A percentile compares a stretch with the other conserved stretches of the same genome.
Conservation (phyloP, 2,329 filamentous ascomycete species). For the Colletotrichum sp. region DNA sequence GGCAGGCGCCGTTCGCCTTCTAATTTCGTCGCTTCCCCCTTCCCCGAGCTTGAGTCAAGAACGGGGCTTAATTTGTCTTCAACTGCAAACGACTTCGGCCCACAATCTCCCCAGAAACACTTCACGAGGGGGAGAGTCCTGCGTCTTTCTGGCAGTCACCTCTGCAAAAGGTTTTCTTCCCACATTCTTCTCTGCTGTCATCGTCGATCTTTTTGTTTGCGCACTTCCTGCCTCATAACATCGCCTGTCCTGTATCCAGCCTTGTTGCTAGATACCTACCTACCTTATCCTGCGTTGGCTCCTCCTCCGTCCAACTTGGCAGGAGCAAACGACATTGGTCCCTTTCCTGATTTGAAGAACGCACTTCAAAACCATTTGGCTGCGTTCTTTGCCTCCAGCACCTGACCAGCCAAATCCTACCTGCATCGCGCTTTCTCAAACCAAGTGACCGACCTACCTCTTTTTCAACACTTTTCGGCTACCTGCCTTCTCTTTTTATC, state of each 20-base stretch:
- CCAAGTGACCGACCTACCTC: neutral
- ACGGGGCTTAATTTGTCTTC: neutral
- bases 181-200: neutral
- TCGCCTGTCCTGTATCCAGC: neutral
- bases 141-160: neutral
- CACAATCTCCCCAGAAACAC: neutral
- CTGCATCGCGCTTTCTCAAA: neutral
- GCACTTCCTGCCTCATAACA: neutral
- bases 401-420: neutral
- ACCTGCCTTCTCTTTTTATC: neutral
- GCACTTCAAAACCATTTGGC: neutral
- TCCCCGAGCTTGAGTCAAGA: neutral
- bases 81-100: neutral
- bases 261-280: neutral
- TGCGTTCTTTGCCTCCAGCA: neutral
- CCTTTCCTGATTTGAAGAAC: neutral
- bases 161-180: neutral
- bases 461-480: neutral
- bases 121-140: neutral
- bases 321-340: neutral
- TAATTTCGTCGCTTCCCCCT: neutral
- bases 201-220: neutral
- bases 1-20: neutral
- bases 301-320: neutral
- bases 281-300: neutral